Conservation (phyloP, 2,329 filamentous ascomycete genomes). For the Rugonectria rugulosa region DNA sequence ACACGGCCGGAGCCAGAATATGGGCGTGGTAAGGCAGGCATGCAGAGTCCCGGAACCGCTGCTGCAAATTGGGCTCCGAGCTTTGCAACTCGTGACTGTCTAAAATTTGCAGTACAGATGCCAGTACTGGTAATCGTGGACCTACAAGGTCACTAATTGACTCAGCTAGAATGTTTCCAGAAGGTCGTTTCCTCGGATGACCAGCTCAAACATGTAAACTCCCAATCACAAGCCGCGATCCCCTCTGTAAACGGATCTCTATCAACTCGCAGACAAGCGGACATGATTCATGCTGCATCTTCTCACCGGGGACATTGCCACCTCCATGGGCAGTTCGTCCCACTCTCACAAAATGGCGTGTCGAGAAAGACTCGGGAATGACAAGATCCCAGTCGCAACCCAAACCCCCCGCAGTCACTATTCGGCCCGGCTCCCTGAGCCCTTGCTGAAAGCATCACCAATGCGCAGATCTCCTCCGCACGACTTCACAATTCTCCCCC, state of each 20-base stretch:
- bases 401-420: slow-evolving; percentile 1
- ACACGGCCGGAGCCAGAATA: too few relatives aligned
- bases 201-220: too few relatives aligned
- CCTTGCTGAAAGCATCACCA: background rate
- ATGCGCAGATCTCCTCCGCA: slow-evolving; percentile 9
- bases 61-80: too few relatives aligned
- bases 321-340: background rate
- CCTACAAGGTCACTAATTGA: background rate
- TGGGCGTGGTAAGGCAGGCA: too few relatives aligned
- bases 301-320: too few relatives aligned
- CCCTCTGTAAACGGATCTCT: too few relatives aligned
- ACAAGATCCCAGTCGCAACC: background rate
- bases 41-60: too few relatives aligned
- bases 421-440: slow-evolving; percentile 14
- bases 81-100: too few relatives aligned
- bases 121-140: background rate
- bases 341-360: background rate
- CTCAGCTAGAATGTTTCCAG: background rate
- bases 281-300: too few relatives aligned
- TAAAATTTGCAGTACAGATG: too few relatives aligned
- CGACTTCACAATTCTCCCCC: background rate
- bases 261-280: too few relatives aligned
- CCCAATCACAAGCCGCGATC: too few relatives aligned
- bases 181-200: background rate
- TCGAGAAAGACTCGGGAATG: background rate